phyloP scores from a whole-genome alignment of 176 grass and related monocot species.

The Oropetium thomaeum region DNA sequence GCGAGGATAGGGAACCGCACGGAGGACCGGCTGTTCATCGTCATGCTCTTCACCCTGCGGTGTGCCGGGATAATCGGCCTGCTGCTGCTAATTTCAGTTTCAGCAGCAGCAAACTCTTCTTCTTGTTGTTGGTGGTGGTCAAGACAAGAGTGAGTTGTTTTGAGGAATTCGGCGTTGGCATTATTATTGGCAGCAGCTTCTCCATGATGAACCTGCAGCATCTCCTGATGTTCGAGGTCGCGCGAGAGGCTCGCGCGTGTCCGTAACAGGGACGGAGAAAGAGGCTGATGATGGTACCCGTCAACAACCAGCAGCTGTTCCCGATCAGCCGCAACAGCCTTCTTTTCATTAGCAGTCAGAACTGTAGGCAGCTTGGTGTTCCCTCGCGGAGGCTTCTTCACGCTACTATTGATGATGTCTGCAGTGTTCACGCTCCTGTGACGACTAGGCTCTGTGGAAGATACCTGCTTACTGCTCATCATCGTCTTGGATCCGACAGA shows the following conservation, averaged over 20 bases:
- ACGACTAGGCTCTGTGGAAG: not conserved
- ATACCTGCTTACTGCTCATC: not conserved
- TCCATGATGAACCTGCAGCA: no score
- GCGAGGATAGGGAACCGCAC: constrained; percentile 28
- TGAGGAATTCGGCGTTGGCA: no score
- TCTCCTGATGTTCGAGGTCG: constrained; percentile 20
- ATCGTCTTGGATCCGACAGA: not conserved
- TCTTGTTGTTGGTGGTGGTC: no score
- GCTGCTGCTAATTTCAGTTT: not conserved
- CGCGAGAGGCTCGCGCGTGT: constrained; percentile 5
- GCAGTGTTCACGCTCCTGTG: not conserved
- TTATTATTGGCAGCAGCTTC: not conserved
- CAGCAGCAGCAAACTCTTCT: constrained; percentile 13
- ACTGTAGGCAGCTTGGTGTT: constrained; percentile 21
- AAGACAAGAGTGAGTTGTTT: not conserved
- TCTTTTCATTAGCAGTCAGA: not conserved
- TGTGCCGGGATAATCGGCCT: constrained; percentile 15
- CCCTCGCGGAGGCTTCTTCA: not conserved
- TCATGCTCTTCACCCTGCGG: constrained; percentile 33
- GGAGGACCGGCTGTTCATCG: constrained; percentile 13
- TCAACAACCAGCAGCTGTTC: not conserved
- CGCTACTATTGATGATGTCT: constrained; percentile 1
- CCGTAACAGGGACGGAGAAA: not conserved
- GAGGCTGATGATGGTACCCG: not conserved
- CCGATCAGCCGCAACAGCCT: not conserved